Percentiles rank a stretch among this genome's conserved stretches.
phyloP scores from a whole-genome alignment of 306 rosid species.

The Trifolium fragiferum region DNA sequence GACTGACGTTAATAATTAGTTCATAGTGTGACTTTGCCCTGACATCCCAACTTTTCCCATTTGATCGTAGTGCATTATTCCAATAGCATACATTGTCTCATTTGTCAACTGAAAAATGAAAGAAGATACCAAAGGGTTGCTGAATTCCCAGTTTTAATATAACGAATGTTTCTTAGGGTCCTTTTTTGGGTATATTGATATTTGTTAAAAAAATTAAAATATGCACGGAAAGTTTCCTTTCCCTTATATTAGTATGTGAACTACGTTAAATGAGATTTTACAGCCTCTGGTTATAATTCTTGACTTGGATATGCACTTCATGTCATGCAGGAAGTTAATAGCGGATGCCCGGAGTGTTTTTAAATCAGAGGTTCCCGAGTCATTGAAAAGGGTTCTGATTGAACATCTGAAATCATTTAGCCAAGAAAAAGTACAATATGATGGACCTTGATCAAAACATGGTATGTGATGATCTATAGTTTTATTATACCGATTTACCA shows the following conservation, averaged over 20 bases:
- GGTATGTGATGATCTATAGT: constrained; percentile 40
- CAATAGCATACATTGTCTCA: not conserved
- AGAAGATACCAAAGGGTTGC: not conserved
- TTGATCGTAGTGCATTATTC: constrained; percentile 5
- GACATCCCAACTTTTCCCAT: constrained; percentile 21
- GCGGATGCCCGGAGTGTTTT: constrained; percentile 60
- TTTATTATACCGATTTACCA: constrained; percentile 9
- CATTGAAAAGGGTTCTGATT: constrained; percentile 67
- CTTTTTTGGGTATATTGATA: not conserved
- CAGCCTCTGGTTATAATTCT: constrained; percentile 18
- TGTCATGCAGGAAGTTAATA: constrained; percentile 71
- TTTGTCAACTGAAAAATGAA: constrained; percentile 14
- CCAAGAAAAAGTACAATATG: constrained; percentile 52
- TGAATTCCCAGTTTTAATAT: constrained; percentile 22
- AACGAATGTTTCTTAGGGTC: not conserved
- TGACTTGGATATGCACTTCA: constrained; percentile 32
- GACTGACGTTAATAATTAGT: not conserved
- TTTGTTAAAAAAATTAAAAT: constrained; percentile 6
- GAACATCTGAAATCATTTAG: constrained; percentile 61
- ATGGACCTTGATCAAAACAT: constrained; percentile 45
- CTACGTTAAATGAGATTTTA: constrained; percentile 29
- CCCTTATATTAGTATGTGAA: constrained; percentile 24
- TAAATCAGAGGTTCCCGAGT: constrained; percentile 66
- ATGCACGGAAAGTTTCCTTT: constrained; percentile 13
- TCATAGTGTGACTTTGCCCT: constrained; percentile 23